These are phyloP conservation scores for Coniferiporia weirii DNA, from an alignment of 1,284 basidiomycete genomes.

Conservation along the genomic window DNA sequence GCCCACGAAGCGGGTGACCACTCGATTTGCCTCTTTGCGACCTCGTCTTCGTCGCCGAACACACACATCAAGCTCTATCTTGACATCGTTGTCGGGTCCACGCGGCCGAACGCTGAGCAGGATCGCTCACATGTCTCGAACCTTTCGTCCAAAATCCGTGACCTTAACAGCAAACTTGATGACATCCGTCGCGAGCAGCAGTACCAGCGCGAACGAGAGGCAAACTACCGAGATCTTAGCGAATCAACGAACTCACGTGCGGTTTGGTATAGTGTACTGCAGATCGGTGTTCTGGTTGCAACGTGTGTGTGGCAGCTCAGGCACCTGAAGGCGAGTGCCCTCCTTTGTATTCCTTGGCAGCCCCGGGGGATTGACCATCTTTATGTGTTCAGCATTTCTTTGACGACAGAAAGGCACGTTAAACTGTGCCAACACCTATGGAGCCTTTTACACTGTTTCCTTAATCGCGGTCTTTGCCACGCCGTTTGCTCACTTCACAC, in stretches of 20 bases:
- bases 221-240: slow-evolving; percentile 85
- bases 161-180: slow-evolving; percentile 89
- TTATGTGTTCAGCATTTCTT: slow-evolving; percentile 64
- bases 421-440: background rate
- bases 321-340: slow-evolving; percentile 73
- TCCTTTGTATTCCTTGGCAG: slow-evolving; percentile 5
- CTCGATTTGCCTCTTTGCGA: slow-evolving; percentile 90
- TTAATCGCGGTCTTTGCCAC: background rate
- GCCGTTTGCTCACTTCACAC: too few species aligned
- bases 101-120: slow-evolving; percentile 77
- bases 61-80: slow-evolving; percentile 94
- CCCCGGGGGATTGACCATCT: background rate
- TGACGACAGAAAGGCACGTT: slow-evolving; percentile 82
- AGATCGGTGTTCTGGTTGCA: slow-evolving; percentile 79
- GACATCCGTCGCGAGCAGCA: slow-evolving; percentile 95
- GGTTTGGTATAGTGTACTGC: slow-evolving; percentile 88
- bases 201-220: slow-evolving; percentile 94
- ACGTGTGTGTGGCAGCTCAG: slow-evolving; percentile 93
- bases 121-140: slow-evolving; percentile 87
- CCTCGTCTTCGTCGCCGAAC: slow-evolving; percentile 70
- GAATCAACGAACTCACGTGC: slow-evolving; percentile 87
- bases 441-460: background rate
- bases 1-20: slow-evolving; percentile 97
- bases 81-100: slow-evolving; percentile 86
- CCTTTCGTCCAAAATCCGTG: slow-evolving; percentile 80